Conservation (phyloP, 2,329 filamentous ascomycete species). For the Trichoderma cornu-damae region DNA sequence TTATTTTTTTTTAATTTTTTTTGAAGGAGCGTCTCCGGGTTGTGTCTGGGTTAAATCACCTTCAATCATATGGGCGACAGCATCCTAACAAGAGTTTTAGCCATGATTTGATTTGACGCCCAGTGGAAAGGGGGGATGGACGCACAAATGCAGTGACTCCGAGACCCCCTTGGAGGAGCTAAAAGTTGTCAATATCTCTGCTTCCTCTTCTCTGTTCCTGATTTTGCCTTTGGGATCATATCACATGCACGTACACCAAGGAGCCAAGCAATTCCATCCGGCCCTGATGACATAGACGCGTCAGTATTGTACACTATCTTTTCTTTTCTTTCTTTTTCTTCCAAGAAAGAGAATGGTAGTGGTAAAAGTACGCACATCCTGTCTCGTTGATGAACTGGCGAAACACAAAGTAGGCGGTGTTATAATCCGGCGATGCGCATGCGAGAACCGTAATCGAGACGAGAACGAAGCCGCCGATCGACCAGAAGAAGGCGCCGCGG, state of each 20-base stretch:
- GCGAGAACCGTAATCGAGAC: conserved; percentile 64
- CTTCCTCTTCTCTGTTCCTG: neutral
- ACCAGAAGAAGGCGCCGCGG: conserved; percentile 65
- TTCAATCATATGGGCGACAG: conserved; percentile 35
- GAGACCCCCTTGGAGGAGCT: conserved; percentile 32
- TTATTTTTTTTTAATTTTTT: too few relatives aligned
- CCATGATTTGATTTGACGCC: neutral
- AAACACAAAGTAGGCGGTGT: conserved; percentile 30
- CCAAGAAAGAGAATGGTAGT: neutral
- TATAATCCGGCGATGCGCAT: conserved; percentile 58
- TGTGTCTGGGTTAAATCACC: too few relatives aligned
- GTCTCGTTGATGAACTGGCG: conserved; percentile 31
- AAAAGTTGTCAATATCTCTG: neutral
- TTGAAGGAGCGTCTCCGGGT: too few relatives aligned
- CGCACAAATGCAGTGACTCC: conserved; percentile 31
- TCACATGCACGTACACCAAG: conserved; percentile 26
- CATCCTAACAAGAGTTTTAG: conserved; percentile 23
- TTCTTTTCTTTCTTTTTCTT: too few relatives aligned
- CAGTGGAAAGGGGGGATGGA: neutral
- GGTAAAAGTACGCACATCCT: conserved; percentile 23
- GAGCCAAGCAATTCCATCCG: conserved; percentile 33
- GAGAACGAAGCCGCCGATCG: conserved; percentile 59
- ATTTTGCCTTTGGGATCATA: too few relatives aligned
- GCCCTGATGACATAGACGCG: conserved; percentile 20
- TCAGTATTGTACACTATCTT: too few relatives aligned